phyloP scores from a whole-genome alignment of 768 basidiomycete genomes.

The Serendipita indica region DNA sequence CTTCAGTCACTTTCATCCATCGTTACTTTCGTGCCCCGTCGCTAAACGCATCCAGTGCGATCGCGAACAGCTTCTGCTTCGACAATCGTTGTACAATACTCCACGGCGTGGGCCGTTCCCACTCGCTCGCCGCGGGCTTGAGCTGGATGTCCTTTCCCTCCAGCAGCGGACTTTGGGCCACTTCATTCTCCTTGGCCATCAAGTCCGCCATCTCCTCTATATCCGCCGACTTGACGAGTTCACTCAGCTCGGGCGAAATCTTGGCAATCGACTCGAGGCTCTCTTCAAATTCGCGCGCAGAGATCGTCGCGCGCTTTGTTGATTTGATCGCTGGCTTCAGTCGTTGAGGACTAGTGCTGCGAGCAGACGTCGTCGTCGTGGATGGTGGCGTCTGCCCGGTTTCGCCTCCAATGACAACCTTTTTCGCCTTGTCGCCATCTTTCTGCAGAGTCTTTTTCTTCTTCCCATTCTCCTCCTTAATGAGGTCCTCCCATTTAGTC shows the following conservation, averaged over 20 bases:
- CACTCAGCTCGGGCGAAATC: not conserved
- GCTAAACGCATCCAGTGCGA: slow-evolving; percentile 1
- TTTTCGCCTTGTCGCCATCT: not conserved
- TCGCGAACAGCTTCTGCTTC: slow-evolving; percentile 5
- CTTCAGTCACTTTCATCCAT: too few relatives aligned
- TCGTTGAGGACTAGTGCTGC: not conserved
- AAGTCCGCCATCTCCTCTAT: not conserved
- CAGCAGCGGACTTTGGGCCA: not conserved
- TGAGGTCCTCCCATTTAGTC: not conserved
- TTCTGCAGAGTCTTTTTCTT: not conserved
- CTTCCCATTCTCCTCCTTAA: not conserved
- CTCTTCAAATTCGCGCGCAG: not conserved
- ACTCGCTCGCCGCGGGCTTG: not conserved
- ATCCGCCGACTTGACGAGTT: not conserved
- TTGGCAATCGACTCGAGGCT: not conserved
- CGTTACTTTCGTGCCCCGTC: not conserved
- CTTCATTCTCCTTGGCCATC: not conserved
- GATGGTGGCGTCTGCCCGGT: not conserved
- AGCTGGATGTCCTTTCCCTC: not conserved
- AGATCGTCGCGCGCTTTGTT: not conserved
- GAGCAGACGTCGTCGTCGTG: not conserved
- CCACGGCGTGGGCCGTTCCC: slow-evolving; percentile 2
- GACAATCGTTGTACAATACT: slow-evolving; percentile 6
- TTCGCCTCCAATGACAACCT: not conserved
- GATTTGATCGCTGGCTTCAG: not conserved